A percentile compares a stretch with the other conserved stretches of the same genome.
These are phyloP conservation scores for Fusarium fujikuroi DNA, from an alignment of 2,329 filamentous ascomycete genomes.

Conservation along the genomic window DNA sequence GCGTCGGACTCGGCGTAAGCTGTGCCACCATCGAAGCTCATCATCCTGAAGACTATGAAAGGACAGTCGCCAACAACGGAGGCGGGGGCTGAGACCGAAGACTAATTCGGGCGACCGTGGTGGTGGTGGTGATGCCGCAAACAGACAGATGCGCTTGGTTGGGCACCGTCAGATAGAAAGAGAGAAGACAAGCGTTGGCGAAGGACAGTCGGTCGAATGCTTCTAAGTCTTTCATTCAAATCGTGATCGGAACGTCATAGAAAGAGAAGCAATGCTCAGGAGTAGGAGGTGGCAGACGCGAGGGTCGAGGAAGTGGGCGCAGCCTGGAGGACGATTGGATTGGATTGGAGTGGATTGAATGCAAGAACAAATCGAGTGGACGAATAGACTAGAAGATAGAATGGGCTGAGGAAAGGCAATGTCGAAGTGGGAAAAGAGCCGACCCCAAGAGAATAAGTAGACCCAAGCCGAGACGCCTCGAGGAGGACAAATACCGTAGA, in stretches of 20 bases:
- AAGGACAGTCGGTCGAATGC: conserved; percentile 17
- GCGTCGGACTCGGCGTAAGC: conserved; percentile 83
- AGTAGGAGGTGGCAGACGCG: conserved; percentile 8
- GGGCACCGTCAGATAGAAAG: conserved; percentile 25
- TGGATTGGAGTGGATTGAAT: conserved; percentile 22
- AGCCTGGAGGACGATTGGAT: conserved; percentile 30
- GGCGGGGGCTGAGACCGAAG: conserved; percentile 4
- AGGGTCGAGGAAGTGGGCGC: conserved; percentile 26
- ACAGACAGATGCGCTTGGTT: conserved; percentile 22
- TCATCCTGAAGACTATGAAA: conserved; percentile 48
- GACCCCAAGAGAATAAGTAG: conserved; percentile 26
- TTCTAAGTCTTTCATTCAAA: conserved; percentile 33
- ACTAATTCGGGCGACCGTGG: conserved; percentile 19
- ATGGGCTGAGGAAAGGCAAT: conserved; percentile 32
- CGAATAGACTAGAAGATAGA: conserved; percentile 19
- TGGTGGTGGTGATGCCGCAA: conserved; percentile 26
- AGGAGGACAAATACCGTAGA: conserved; percentile 7
- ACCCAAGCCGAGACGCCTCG: conserved; percentile 16
- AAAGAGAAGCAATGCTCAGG: conserved; percentile 10
- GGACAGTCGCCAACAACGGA: conserved; percentile 26
- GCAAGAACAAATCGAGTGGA: conserved; percentile 27
- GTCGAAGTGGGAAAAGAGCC: conserved; percentile 29
- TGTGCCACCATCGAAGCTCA: conserved; percentile 73
- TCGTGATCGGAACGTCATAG: conserved; percentile 15
- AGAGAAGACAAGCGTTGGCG: conserved; percentile 12